phyloP scores from a whole-genome alignment of 148 eudicot species.

The Rhododendron mucronatum region DNA sequence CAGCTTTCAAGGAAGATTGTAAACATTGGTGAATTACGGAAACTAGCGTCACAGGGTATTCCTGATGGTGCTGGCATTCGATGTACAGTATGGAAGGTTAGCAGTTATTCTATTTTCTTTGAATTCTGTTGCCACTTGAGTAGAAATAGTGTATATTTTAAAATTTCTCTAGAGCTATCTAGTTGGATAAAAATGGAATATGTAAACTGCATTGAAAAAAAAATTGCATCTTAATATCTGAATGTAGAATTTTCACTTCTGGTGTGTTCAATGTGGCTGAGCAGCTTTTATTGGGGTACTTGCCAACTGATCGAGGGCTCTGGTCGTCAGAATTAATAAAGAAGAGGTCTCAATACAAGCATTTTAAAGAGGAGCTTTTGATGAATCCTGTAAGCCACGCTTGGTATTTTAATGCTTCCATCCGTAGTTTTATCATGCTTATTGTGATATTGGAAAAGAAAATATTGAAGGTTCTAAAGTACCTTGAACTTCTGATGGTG shows the following conservation, averaged over 20 bases:
- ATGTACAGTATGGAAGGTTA: constrained; percentile 85
- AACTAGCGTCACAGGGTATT: constrained; percentile 74
- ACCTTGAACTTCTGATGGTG: background rate
- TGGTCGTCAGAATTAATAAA: constrained; percentile 88
- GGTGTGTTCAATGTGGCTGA: background rate
- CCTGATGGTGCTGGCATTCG: constrained; percentile 90
- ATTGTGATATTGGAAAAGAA: background rate
- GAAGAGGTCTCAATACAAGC: constrained; percentile 83
- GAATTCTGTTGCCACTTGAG: background rate
- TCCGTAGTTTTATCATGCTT: background rate
- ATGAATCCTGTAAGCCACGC: constrained; percentile 80
- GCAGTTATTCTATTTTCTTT: background rate
- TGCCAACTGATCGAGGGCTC: constrained; percentile 64
- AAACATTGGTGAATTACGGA: constrained; percentile 74
- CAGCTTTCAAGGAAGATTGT: constrained; percentile 90
- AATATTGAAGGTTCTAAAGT: background rate
- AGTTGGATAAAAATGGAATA: background rate
- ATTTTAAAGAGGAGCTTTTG: constrained; percentile 85
- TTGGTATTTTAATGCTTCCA: background rate
- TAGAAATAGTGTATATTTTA: background rate
- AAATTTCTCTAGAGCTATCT: background rate
- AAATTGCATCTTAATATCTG: background rate
- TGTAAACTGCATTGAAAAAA: background rate
- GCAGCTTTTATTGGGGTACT: constrained; percentile 82
- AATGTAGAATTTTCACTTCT: background rate